Conservation (phyloP, 257 asterid species). For the Jacaranda copaia region DNA sequence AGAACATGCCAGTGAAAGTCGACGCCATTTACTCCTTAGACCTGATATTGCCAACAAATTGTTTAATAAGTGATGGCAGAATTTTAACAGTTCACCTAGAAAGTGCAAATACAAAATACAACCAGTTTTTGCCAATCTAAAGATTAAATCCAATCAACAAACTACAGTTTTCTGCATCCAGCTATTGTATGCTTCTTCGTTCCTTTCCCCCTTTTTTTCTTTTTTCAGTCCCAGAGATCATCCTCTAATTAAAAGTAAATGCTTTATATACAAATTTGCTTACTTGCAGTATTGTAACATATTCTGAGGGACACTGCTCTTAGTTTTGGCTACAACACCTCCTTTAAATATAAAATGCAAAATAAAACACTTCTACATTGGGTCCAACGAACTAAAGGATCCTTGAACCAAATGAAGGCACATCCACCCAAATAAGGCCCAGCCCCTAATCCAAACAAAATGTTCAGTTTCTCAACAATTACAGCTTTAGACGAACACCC, state of each 20-base stretch:
- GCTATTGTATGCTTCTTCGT: not conserved
- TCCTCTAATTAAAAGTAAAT: not conserved
- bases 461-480: not conserved
- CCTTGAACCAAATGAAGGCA: not conserved
- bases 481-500: not conserved
- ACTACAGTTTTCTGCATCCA: not conserved
- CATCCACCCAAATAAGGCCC: not conserved
- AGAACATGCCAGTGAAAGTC: conserved; percentile 66
- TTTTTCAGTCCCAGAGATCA: not conserved
- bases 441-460: not conserved
- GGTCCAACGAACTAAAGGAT: too few relatives aligned
- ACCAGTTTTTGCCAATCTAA: not conserved
- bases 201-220: too few relatives aligned
- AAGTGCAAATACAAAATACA: not conserved
- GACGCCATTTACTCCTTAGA: conserved; percentile 75
- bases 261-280: not conserved
- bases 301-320: not conserved
- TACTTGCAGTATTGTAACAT: not conserved
- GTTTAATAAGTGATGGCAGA: not conserved
- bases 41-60: conserved; percentile 34
- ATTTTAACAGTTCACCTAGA: not conserved
- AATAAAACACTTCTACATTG: not conserved
- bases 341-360: not conserved
- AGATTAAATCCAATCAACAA: not conserved
- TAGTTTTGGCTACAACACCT: not conserved